Evolutionary conservation across 2,329 filamentous ascomycete species (phyloP), one percentile per base, ranked within the genome.

Genomic region (Ceratocystis harringtonii): DNA sequence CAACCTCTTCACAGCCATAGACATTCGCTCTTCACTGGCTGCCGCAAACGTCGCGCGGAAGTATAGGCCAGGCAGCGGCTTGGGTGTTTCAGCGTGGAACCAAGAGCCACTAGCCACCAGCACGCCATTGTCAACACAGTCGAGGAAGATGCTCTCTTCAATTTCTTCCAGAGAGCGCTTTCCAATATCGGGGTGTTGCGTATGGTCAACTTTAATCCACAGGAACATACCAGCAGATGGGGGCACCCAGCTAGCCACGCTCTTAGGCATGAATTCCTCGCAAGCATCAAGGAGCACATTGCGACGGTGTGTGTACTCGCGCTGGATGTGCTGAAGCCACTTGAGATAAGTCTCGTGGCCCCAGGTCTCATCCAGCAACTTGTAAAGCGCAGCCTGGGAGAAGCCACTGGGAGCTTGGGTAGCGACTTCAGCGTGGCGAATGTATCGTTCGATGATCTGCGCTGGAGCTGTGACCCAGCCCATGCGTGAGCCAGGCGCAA

Each of bases 161-260:
- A 99, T 80, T 44, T 84, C 83, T 28, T 82, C 74, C 60, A 90
- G 77, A 61, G 75, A 77, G 69, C 80, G 82, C 15, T 71, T 76
- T 1, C 74, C 73, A 44, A 80, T 79, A 12, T 81, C 75, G 0
- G 89, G 89, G 70, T 92, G 89, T 68, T 81, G 79, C 22, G 76
- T 78, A 71, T 84, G 83, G 70, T 90, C 81, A 19, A 94, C 77
- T 63, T 82, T 79, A 66, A 94, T 76, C 90, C 90, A 94, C 72
- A 89, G 80, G 82, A 99, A 99, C 94, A 99, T 99, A 73, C 92
- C 92, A 0, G 92, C 90, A 66, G 81, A 82, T 0, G 92, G 92
- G 0, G 89, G 82, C 30, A 78, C 82, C 91, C 92, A 97, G 74
- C 80, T 84, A 19, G 90, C 87, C 43, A 96, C 79, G 25, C 88